Percentiles rank a stretch among this genome's conserved stretches.
Conservation (phyloP, 495 filamentous ascomycete species). For the Lasiosphaeria miniovina region DNA sequence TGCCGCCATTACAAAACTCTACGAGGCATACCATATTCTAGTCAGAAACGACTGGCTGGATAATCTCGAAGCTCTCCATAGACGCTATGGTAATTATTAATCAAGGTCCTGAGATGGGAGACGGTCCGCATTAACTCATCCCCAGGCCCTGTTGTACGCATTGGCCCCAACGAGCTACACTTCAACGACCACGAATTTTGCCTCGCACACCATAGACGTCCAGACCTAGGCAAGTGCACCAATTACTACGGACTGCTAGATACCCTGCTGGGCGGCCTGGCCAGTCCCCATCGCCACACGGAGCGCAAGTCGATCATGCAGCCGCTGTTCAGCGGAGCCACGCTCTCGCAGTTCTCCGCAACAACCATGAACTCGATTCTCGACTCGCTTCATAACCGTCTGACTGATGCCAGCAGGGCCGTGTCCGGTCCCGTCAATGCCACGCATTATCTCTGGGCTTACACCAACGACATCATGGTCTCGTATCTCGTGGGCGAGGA, state of each 20-base stretch:
- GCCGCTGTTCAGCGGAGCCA: slow-evolving; percentile 6
- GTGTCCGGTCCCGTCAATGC: not conserved
- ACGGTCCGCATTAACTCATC: not conserved
- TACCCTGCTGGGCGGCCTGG: slow-evolving; percentile 6
- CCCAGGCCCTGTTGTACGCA: slow-evolving; percentile 8
- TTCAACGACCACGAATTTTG: slow-evolving; percentile 10
- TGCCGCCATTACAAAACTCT: slow-evolving; percentile 6
- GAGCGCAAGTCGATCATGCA: slow-evolving; percentile 10
- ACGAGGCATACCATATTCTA: slow-evolving; percentile 5
- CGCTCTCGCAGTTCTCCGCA: slow-evolving; percentile 3
- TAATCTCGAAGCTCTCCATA: slow-evolving; percentile 1
- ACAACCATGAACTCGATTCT: slow-evolving; percentile 5
- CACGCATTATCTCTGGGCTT: slow-evolving; percentile 7
- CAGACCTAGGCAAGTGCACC: slow-evolving; percentile 9
- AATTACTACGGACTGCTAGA: slow-evolving; percentile 8
- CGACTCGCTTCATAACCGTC: slow-evolving; percentile 4
- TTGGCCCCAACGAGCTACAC: slow-evolving; percentile 8
- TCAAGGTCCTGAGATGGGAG: not conserved
- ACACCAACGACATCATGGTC: slow-evolving; percentile 8
- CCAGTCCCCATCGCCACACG: slow-evolving; percentile 2
- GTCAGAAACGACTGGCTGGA: slow-evolving; percentile 8
- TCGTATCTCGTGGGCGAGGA: slow-evolving; percentile 10
- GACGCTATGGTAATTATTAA: not conserved
- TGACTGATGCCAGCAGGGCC: not conserved
- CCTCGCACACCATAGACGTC: not conserved